phyloP scores from a whole-genome alignment of 129 eudicot species.

The Lactuca sativa region DNA sequence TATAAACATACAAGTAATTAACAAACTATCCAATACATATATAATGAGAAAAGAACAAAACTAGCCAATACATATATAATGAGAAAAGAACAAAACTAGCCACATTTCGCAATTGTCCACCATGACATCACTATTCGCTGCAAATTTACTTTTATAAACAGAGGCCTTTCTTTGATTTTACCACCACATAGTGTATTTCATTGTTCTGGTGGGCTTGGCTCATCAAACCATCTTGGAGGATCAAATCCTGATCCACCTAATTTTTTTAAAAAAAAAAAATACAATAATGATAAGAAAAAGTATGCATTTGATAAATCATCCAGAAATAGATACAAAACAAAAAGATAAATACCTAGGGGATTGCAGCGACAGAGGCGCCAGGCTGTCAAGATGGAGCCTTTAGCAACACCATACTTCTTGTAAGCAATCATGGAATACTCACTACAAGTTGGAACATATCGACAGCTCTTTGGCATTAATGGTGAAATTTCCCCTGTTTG shows the following conservation, averaged over 20 bases:
- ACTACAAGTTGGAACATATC: slow-evolving; percentile 87
- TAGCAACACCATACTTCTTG: slow-evolving; percentile 84
- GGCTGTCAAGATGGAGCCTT: slow-evolving; percentile 75
- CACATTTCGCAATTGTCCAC: too few relatives aligned
- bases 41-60: too few relatives aligned
- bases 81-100: too few relatives aligned
- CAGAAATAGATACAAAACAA: background rate
- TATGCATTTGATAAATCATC: background rate
- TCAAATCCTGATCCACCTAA: slow-evolving; percentile 95
- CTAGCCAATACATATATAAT: too few relatives aligned
- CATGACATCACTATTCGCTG: too few relatives aligned
- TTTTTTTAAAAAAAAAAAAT: slow-evolving; percentile 6
- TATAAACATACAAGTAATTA: too few relatives aligned
- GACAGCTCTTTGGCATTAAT: slow-evolving; percentile 84
- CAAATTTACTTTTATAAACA: background rate
- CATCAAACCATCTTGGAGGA: slow-evolving; percentile 94
- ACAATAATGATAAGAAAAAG: background rate
- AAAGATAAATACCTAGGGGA: slow-evolving; percentile 62
- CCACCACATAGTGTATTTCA: slow-evolving; percentile 19
- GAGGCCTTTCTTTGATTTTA: slow-evolving; percentile 20
- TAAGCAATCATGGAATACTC: slow-evolving; percentile 99
- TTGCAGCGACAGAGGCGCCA: slow-evolving; percentile 96
- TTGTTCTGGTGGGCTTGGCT: slow-evolving; percentile 55
- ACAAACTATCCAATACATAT: too few relatives aligned
- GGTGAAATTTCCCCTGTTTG: slow-evolving; percentile 91